Conservation (phyloP, 2,329 filamentous ascomycete species). For the Gyromitra esculenta region DNA sequence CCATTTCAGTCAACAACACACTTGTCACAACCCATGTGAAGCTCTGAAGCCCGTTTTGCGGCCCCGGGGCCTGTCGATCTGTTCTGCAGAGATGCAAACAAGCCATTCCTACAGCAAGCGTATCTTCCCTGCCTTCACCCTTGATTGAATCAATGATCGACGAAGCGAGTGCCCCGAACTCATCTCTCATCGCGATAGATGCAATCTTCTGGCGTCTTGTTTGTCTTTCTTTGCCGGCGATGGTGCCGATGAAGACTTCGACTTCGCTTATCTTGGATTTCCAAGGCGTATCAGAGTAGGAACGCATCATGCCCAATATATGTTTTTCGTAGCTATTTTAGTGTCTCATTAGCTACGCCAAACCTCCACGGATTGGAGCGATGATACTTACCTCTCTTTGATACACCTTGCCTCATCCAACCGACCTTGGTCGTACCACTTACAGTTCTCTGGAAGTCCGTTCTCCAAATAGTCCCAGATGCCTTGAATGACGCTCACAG, state of each 20-base stretch:
- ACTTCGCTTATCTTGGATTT: constrained; percentile 63
- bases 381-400: constrained; percentile 62
- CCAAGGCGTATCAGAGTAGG: constrained; percentile 61
- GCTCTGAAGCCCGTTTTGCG: constrained; percentile 61
- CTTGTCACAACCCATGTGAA: constrained; percentile 67
- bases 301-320: constrained; percentile 64
- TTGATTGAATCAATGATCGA: constrained; percentile 63
- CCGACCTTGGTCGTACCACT: constrained; percentile 51
- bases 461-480: constrained; percentile 62
- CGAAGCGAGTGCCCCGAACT: constrained; percentile 61
- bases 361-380: constrained; percentile 17
- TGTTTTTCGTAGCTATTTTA: constrained; percentile 65
- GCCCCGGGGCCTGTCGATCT: constrained; percentile 58
- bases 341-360: constrained; percentile 18
- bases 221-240: constrained; percentile 64
- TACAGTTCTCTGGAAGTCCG: constrained; percentile 61
- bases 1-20: constrained; percentile 65
- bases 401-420: constrained; percentile 60
- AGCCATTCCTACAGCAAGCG: constrained; percentile 65
- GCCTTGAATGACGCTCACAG: constrained; percentile 55
- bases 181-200: constrained; percentile 62
- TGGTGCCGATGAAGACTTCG: constrained; percentile 69
- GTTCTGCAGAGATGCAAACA: constrained; percentile 63
- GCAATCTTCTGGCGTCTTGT: constrained; percentile 61
- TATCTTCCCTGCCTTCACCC: constrained; percentile 61